Evolutionary conservation across 2,329 filamentous ascomycete species (phyloP).

Genomic region (Atkinsonella hypoxylon): DNA sequence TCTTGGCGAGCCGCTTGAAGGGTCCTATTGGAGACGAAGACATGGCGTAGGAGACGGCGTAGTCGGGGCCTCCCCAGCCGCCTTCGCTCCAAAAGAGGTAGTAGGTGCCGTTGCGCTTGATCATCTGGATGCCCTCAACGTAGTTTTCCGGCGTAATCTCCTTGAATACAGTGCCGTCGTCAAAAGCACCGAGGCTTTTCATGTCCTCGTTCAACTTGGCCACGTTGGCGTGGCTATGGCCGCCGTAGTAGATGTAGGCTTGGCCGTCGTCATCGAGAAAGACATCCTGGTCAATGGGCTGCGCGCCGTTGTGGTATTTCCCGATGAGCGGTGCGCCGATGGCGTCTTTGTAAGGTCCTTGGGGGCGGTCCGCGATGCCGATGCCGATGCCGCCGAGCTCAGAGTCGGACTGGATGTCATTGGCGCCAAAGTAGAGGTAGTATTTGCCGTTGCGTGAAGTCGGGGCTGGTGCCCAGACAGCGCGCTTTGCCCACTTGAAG

Average conservation of each 20-base stretch:
- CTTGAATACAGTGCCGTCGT: constrained; percentile 24
- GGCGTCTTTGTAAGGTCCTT: constrained; percentile 24
- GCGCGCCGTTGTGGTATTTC: constrained; percentile 30
- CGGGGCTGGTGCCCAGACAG: constrained; percentile 36
- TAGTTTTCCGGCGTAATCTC: constrained; percentile 33
- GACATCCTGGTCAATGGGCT: constrained; percentile 31
- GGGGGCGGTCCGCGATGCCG: constrained; percentile 19
- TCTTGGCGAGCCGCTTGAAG: constrained; percentile 27
- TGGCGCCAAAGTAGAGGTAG: constrained; percentile 38
- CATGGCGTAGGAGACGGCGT: constrained; percentile 34
- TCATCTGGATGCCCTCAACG: constrained; percentile 27
- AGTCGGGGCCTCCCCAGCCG: constrained; percentile 35
- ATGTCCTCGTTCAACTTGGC: constrained; percentile 31
- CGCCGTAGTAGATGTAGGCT: constrained; percentile 30
- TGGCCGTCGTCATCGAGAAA: constrained; percentile 31
- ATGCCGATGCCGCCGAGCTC: constrained; percentile 29
- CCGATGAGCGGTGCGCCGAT: constrained; percentile 22
- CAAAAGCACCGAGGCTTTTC: constrained; percentile 28
- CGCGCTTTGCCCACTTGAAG: constrained; percentile 30
- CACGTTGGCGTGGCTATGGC: constrained; percentile 25
- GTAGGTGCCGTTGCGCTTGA: constrained; percentile 31
- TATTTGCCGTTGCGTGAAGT: constrained; percentile 31
- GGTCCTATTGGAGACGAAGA: constrained; percentile 25
- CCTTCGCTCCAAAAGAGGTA: constrained; percentile 37
- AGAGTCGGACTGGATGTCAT: constrained; percentile 27